Evolutionary conservation across 140 eudicot species (phyloP).

Genomic region (Oenanthe javanica): DNA sequence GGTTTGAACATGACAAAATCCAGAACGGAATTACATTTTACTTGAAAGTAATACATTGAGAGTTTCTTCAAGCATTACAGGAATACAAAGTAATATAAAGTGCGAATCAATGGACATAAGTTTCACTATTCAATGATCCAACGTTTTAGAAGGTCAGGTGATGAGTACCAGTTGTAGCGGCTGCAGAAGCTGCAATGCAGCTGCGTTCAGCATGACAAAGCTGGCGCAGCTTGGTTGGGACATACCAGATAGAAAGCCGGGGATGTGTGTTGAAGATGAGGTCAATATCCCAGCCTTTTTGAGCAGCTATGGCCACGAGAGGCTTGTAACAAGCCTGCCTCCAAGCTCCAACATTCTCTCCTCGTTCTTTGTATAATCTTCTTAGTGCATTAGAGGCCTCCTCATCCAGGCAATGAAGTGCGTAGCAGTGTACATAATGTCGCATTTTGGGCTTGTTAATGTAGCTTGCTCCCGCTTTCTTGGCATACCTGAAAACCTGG

Average conservation of each 20-base stretch:
- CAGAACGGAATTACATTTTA: background rate
- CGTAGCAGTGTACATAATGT: slow-evolving; percentile 94
- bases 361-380: slow-evolving; percentile 79
- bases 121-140: background rate
- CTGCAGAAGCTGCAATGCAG: slow-evolving; percentile 22
- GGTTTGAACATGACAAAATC: background rate
- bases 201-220: slow-evolving; percentile 93
- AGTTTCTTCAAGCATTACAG: background rate
- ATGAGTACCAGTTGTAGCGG: slow-evolving; percentile 24
- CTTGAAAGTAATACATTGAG: background rate
- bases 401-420: slow-evolving; percentile 90
- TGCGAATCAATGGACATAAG: background rate
- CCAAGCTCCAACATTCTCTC: slow-evolving; percentile 96
- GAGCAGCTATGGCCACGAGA: slow-evolving; percentile 64
- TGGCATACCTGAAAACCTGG: slow-evolving; percentile 85
- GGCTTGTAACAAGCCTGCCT: slow-evolving; percentile 95
- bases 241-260: slow-evolving; percentile 84
- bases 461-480: slow-evolving; percentile 84
- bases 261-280: slow-evolving; percentile 85
- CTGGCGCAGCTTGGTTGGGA: slow-evolving; percentile 93
- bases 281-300: slow-evolving; percentile 93
- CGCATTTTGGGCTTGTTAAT: slow-evolving; percentile 93
- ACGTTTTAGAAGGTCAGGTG: slow-evolving; percentile 30
- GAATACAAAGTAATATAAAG: background rate
- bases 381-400: slow-evolving; percentile 73